A percentile compares a stretch with the other conserved stretches of the same genome.
phyloP scores from a whole-genome alignment of 108 stramenopile genomes.

The Nitzschia putrida region DNA sequence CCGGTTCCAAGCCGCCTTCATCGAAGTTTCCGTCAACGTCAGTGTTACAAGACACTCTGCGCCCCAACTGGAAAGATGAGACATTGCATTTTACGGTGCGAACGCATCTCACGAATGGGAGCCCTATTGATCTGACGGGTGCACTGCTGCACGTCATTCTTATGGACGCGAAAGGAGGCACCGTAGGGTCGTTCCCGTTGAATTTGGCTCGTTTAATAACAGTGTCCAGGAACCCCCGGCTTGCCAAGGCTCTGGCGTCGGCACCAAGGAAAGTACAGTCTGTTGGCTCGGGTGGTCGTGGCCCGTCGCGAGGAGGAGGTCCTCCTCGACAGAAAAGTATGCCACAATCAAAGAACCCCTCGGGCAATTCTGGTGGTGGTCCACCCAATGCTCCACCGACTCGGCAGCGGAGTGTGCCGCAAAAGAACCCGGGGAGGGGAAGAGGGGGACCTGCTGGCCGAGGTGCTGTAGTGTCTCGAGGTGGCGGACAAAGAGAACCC shows the following conservation, averaged over 20 bases:
- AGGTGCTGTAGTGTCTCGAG: background rate
- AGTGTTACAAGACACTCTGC: conserved; percentile 13
- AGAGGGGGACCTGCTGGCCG: background rate
- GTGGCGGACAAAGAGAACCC: background rate
- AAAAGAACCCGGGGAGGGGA: background rate
- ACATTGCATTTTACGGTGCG: conserved; percentile 38
- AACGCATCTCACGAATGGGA: conserved; percentile 29
- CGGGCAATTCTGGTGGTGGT: background rate
- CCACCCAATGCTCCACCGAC: background rate
- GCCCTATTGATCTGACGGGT: conserved; percentile 40
- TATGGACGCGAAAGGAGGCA: conserved; percentile 16
- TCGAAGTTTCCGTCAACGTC: conserved; percentile 18
- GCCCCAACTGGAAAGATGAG: conserved; percentile 42
- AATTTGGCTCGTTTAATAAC: conserved; percentile 43
- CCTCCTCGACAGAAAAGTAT: background rate
- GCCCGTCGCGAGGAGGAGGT: background rate
- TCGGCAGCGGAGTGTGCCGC: background rate
- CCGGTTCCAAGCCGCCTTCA: conserved; percentile 1
- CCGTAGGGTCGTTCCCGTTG: conserved; percentile 41
- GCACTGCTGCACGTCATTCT: conserved; percentile 41
- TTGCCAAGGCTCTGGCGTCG: background rate
- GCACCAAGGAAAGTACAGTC: no score
- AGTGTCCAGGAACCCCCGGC: conserved; percentile 10
- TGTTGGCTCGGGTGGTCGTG: background rate
- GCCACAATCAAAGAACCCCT: background rate